A percentile compares a stretch with the other conserved stretches of the same genome.
These are phyloP conservation scores for Sphaerulina musiva DNA, from an alignment of 2,329 filamentous ascomycete genomes.

Conservation along the genomic window DNA sequence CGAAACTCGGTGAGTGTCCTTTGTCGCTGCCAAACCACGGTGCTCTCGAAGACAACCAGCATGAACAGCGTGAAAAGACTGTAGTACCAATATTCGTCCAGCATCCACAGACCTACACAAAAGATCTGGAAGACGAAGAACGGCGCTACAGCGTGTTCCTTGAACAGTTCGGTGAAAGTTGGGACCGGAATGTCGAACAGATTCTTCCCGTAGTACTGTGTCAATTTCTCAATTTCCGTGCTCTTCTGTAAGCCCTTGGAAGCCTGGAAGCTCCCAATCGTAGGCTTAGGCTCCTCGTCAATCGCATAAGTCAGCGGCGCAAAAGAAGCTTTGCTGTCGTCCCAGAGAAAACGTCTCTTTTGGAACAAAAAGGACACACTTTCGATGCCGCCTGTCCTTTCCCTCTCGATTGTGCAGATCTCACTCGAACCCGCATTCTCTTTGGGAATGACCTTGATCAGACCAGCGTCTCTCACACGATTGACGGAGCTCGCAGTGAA, in stretches of 20 bases:
- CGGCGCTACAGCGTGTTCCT: conserved; percentile 94
- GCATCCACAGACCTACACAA: conserved; percentile 95
- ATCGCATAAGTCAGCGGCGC: conserved; percentile 75
- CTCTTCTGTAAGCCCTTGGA: conserved; percentile 67
- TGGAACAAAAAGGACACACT: conserved; percentile 91
- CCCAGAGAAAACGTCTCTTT: conserved; percentile 91
- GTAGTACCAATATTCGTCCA: conserved; percentile 99
- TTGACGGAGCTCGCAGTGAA: conserved; percentile 72
- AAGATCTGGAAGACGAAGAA: conserved; percentile 99
- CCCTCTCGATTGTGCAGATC: conserved; percentile 73
- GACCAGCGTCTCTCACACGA: conserved; percentile 63
- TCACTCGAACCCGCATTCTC: conserved; percentile 85
- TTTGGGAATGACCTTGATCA: conserved; percentile 89
- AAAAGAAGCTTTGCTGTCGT: conserved; percentile 65
- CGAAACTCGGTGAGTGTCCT: conserved; percentile 92
- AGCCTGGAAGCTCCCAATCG: conserved; percentile 69
- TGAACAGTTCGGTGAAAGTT: conserved; percentile 90
- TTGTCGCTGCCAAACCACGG: conserved; percentile 98
- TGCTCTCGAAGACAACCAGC: conserved; percentile 95
- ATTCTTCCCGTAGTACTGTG: conserved; percentile 92
- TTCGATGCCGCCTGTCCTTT: conserved; percentile 67
- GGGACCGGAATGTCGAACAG: conserved; percentile 97
- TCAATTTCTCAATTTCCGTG: conserved; percentile 69
- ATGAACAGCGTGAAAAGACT: conserved; percentile 98
- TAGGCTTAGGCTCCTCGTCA: conserved; percentile 77